Percentiles rank a stretch among this genome's conserved stretches.
Conservation (phyloP, 371 early-diverging fungal genomes). For the Fennellomyces sp. region DNA sequence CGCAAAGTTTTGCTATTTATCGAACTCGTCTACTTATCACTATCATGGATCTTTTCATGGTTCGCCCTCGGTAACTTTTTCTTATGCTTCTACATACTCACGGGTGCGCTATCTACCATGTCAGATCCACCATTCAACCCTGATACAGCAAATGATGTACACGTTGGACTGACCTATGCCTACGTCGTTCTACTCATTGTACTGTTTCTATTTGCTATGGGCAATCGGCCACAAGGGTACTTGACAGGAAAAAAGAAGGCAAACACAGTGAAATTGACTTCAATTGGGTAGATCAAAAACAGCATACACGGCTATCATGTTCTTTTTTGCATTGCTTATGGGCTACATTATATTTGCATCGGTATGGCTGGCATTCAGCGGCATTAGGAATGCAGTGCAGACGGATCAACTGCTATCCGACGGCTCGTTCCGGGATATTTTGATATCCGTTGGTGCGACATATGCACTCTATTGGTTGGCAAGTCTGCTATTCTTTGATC, state of each 20-base stretch:
- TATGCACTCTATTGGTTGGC: slow-evolving; percentile 83
- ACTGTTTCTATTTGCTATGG: slow-evolving; percentile 73
- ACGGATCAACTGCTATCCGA: slow-evolving; percentile 28
- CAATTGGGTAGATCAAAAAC: slow-evolving; percentile 40
- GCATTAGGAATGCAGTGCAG: slow-evolving; percentile 17
- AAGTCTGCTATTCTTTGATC: slow-evolving; percentile 81
- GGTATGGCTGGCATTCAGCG: slow-evolving; percentile 39
- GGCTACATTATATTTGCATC: slow-evolving; percentile 59
- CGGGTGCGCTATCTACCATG: slow-evolving; percentile 30
- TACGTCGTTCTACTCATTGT: slow-evolving; percentile 56
- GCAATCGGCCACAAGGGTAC: slow-evolving; percentile 82
- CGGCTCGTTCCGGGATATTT: slow-evolving; percentile 78
- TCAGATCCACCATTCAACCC: slow-evolving; percentile 34
- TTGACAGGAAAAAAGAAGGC: background rate
- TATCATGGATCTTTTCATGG: slow-evolving; percentile 75
- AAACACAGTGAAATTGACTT: background rate
- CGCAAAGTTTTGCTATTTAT: slow-evolving; percentile 70
- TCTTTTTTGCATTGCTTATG: slow-evolving; percentile 58
- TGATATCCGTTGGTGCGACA: slow-evolving; percentile 81
- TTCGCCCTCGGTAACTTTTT: slow-evolving; percentile 75
- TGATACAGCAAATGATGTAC: slow-evolving; percentile 28
- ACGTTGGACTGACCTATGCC: slow-evolving; percentile 50
- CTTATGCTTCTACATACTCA: slow-evolving; percentile 82
- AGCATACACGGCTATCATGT: slow-evolving; percentile 50
- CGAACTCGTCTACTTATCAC: slow-evolving; percentile 66